Percentiles rank a stretch among this genome's conserved stretches.
These are phyloP conservation scores for Luzula sylvatica DNA, from an alignment of 176 grass and related monocot genomes.

Conservation along the genomic window DNA sequence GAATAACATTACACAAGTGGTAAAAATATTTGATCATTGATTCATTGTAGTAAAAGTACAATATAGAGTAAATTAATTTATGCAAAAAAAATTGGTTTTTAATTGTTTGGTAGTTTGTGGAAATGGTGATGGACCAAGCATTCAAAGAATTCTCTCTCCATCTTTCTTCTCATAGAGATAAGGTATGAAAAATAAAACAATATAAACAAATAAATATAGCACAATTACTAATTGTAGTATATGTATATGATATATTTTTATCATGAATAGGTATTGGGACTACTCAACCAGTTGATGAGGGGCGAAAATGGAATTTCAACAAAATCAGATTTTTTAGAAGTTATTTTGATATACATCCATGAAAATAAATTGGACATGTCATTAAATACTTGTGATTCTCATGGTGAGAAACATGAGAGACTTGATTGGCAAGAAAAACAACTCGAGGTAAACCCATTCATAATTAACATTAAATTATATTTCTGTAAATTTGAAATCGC, in stretches of 20 bases:
- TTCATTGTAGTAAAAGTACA: not conserved
- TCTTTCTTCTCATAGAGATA: slow-evolving; percentile 50
- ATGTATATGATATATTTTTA: slow-evolving; percentile 15
- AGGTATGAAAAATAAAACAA: slow-evolving; percentile 26
- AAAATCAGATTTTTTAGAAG: slow-evolving; percentile 41
- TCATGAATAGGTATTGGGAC: slow-evolving; percentile 39
- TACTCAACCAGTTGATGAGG: slow-evolving; percentile 61
- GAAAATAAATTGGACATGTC: slow-evolving; percentile 23
- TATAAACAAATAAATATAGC: not conserved
- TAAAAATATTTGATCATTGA: not conserved
- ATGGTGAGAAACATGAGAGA: slow-evolving; percentile 22
- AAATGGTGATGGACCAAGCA: slow-evolving; percentile 70
- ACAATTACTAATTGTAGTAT: not conserved
- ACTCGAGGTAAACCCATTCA: slow-evolving; percentile 35
- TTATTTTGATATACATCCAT: slow-evolving; percentile 34
- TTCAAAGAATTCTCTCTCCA: slow-evolving; percentile 59
- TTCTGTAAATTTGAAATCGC: slow-evolving; percentile 1
- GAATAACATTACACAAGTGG: slow-evolving; percentile 32
- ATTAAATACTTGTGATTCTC: slow-evolving; percentile 6
- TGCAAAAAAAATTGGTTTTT: not conserved
- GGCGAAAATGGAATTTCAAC: slow-evolving; percentile 28
- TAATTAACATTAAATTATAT: not conserved
- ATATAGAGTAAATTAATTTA: not conserved
- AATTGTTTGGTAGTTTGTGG: slow-evolving; percentile 36
- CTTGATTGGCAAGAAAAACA: slow-evolving; percentile 47